Evolutionary conservation across 345 rosid species (phyloP).

Genomic region (Lepidium aucheri): DNA sequence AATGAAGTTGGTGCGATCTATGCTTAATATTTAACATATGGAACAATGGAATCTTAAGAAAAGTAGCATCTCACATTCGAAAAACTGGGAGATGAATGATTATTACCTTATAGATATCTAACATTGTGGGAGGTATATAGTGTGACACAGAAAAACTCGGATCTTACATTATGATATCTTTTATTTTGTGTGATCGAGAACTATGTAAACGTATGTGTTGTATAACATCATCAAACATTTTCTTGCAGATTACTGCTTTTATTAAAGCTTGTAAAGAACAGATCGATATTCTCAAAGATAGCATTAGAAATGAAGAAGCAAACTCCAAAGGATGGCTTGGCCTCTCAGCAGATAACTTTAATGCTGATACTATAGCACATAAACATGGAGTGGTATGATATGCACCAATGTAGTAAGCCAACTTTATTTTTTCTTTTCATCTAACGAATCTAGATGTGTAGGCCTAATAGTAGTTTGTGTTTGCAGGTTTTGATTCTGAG

Average conservation of each 20-base stretch:
- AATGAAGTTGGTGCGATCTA: neutral
- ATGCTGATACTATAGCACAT: slow-evolving; percentile 77
- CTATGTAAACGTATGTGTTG: neutral
- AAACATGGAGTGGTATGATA: slow-evolving; percentile 90
- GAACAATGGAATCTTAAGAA: neutral
- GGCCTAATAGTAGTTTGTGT: neutral
- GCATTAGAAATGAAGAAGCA: slow-evolving; percentile 60
- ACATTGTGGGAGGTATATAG: neutral
- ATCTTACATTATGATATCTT: neutral
- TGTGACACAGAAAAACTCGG: neutral
- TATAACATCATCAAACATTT: neutral
- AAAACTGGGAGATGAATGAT: neutral
- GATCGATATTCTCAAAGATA: slow-evolving; percentile 66
- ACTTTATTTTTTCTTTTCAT: neutral
- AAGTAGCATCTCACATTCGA: neutral
- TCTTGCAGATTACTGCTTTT: slow-evolving; percentile 61
- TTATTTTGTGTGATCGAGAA: neutral
- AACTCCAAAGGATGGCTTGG: slow-evolving; percentile 82
- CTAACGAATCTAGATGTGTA: neutral
- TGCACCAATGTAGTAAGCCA: slow-evolving; percentile 11
- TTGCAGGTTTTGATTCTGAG: slow-evolving; percentile 52
- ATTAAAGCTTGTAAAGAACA: slow-evolving; percentile 87
- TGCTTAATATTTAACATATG: neutral
- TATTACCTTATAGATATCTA: neutral
- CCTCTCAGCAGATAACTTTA: slow-evolving; percentile 42